These are phyloP conservation scores for Puccinia novopanici DNA, from an alignment of 1,284 basidiomycete genomes.

Conservation along the genomic window DNA sequence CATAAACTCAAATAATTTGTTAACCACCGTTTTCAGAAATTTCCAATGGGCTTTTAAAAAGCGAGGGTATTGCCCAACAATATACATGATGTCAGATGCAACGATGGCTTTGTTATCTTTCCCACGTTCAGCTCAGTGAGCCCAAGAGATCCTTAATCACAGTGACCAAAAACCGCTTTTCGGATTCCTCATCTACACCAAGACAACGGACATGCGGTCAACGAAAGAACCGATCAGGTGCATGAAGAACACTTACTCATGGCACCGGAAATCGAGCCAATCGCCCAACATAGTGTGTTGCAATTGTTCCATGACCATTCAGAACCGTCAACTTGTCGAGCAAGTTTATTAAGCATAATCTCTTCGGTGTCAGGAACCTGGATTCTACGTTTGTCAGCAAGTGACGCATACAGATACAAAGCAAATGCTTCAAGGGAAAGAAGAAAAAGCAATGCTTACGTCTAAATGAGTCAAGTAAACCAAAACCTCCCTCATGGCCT, in stretches of 20 bases:
- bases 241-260: slow-evolving; percentile 65
- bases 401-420: not conserved
- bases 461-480: slow-evolving; percentile 94
- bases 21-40: slow-evolving; percentile 99
- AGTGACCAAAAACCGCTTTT: slow-evolving; percentile 97
- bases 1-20: slow-evolving; percentile 99
- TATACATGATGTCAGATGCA: slow-evolving; percentile 99
- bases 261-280: slow-evolving; percentile 97
- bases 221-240: not conserved
- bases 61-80: slow-evolving; percentile 97
- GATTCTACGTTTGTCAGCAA: slow-evolving; percentile 9
- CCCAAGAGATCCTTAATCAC: slow-evolving; percentile 98
- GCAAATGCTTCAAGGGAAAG: not conserved
- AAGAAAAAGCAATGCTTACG: slow-evolving; percentile 63
- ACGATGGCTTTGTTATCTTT: slow-evolving; percentile 99
- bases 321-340: slow-evolving; percentile 73
- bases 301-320: slow-evolving; percentile 99
- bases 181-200: slow-evolving; percentile 80
- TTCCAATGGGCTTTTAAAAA: slow-evolving; percentile 99
- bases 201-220: not conserved
- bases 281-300: slow-evolving; percentile 99
- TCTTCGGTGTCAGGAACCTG: slow-evolving; percentile 51
- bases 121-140: slow-evolving; percentile 97
- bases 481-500: slow-evolving; percentile 95
- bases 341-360: slow-evolving; percentile 50